These are phyloP conservation scores for Plasmodium gonderi DNA, from an alignment of 169 alveolate species.

Conservation along the genomic window DNA sequence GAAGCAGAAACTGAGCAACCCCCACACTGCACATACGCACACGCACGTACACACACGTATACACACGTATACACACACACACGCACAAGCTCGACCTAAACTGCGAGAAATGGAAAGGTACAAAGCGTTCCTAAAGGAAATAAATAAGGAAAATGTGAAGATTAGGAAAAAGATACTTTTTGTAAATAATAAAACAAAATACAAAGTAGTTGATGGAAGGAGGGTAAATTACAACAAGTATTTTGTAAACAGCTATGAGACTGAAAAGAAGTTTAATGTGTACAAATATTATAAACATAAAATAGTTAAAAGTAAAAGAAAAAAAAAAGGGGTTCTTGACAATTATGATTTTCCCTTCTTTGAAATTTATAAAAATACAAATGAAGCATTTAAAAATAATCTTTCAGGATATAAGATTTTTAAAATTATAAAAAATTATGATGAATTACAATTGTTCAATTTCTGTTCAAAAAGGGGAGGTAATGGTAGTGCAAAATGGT, in stretches of 20 bases:
- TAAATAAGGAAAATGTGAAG: slow-evolving; percentile 25
- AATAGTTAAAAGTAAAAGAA: slow-evolving; percentile 11
- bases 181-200: slow-evolving; percentile 28
- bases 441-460: slow-evolving; percentile 31
- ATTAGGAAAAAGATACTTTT: slow-evolving; percentile 20
- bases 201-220: neutral
- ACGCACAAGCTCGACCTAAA: no score
- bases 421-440: slow-evolving; percentile 8
- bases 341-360: slow-evolving; percentile 19
- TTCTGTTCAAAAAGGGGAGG: neutral
- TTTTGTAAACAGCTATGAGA: slow-evolving; percentile 44
- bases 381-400: slow-evolving; percentile 56
- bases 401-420: slow-evolving; percentile 18
- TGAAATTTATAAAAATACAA: slow-evolving; percentile 49
- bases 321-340: neutral
- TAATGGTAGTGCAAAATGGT: neutral
- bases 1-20: neutral
- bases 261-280: slow-evolving; percentile 26
- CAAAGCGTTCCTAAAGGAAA: slow-evolving; percentile 5
- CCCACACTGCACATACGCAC: neutral
- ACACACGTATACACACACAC: no score
- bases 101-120: slow-evolving; percentile 11
- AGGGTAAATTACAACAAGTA: neutral
- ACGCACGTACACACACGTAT: neutral
- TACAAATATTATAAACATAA: slow-evolving; percentile 46